Evolutionary conservation across 2,329 filamentous ascomycete species (phyloP), one percentile per base, ranked within the genome.

Genomic region (Pseudogymnoascus sp.): DNA sequence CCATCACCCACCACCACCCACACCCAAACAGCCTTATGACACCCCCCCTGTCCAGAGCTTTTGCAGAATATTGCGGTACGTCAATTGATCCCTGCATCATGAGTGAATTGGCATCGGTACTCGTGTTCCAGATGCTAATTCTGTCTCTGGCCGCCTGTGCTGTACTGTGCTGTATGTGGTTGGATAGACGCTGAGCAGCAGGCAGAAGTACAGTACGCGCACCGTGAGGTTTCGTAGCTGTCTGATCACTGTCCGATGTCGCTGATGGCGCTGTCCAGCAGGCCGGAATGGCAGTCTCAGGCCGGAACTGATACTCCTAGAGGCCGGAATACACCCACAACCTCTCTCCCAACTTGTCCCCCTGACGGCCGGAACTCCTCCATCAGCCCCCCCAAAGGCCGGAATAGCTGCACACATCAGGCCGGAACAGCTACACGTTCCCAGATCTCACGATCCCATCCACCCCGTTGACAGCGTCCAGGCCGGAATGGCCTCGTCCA

Each of bases 41-140:
- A 54, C n/a, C 47, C 47, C 47, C 47, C 47, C 47, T 54, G 28
- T 33, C 47, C n/a, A 54, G 47, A 54, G 47, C 47, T 54, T 54
- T 54, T 54, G 16, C 28, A 54, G 47, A 54, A 28, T 33, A 33
- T 54, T 54, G 16, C 28, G 28, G 47, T 54, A 33, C 43, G 43
- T 54, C 25, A 54, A 54, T 33, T 8, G 4, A 54, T 12, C 43
- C 43, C 25, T 54, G 43, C n/a, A 30, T 12, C 14, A 16, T n/a
- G 9, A 16, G n/a, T 14, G 39, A 25, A 25, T 43, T 43, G 43
- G 8, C 5, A 12, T 54, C 28, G 25, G 28, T 30, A 12, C 28
- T 16, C 43, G 22, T 30, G 2, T 50, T 6, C 25, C n/a, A 30
- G n/a, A 50, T 30, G 41, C 41, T 50, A 50, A 50, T 28, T 50